These are phyloP conservation scores for Pseudogymnoascus sp. DNA, from an alignment of 2,329 filamentous ascomycete species.

Conservation along the genomic window DNA sequence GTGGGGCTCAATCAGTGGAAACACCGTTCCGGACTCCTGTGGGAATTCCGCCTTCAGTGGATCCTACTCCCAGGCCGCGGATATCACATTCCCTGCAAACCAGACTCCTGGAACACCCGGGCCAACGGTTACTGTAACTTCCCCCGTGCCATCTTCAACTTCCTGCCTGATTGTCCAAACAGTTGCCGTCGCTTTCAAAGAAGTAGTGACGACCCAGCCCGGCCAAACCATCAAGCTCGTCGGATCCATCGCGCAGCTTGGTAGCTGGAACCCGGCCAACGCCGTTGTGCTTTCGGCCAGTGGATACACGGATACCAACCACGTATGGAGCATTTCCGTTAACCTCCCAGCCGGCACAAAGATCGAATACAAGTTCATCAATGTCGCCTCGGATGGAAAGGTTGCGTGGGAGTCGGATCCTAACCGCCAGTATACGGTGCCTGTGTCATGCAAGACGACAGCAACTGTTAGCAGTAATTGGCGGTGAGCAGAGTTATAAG, in stretches of 20 bases:
- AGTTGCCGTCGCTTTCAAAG: conserved; percentile 54
- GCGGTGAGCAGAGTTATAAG: conserved; percentile 5
- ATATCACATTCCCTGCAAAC: conserved; percentile 38
- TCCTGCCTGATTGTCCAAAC: conserved; percentile 32
- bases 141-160: conserved; percentile 23
- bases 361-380: conserved; percentile 61
- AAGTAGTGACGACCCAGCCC: conserved; percentile 43
- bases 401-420: conserved; percentile 52
- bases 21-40: conserved; percentile 42
- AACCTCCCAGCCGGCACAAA: conserved; percentile 43
- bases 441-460: conserved; percentile 11
- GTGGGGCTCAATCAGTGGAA: conserved; percentile 42
- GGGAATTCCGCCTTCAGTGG: conserved; percentile 37
- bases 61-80: conserved; percentile 39
- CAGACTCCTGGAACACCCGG: not conserved
- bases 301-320: conserved; percentile 49
- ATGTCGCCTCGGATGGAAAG: conserved; percentile 42
- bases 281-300: conserved; percentile 49
- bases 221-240: conserved; percentile 58
- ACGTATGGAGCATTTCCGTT: conserved; percentile 51
- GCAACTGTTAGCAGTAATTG: conserved; percentile 15
- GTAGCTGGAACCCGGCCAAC: conserved; percentile 48
- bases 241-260: conserved; percentile 50
- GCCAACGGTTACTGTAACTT: conserved; percentile 7
- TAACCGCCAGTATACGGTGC: conserved; percentile 17